Conservation (phyloP, 2,329 filamentous ascomycete species). For the Phoma herbarum region DNA sequence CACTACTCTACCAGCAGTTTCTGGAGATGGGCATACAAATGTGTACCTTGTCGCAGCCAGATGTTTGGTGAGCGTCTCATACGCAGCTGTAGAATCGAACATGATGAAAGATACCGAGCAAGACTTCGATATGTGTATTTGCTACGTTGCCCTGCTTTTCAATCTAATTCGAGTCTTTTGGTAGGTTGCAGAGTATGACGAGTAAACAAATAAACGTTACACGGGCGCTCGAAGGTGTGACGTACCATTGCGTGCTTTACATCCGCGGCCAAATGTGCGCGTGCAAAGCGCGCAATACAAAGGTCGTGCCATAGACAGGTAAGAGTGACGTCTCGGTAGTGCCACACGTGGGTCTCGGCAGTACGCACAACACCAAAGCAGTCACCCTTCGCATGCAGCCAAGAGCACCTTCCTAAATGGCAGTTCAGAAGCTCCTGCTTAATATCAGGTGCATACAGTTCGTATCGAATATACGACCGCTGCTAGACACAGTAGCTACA, state of each 20-base stretch:
- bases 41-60: constrained; percentile 25
- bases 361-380: constrained; percentile 10
- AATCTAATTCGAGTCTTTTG: background rate
- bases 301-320: constrained; percentile 17
- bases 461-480: background rate
- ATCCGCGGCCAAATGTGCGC: constrained; percentile 7
- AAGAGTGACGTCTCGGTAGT: constrained; percentile 30
- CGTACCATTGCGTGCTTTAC: background rate
- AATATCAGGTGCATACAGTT: background rate
- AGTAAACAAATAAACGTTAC: constrained; percentile 10
- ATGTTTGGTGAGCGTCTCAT: constrained; percentile 26
- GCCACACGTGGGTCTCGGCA: constrained; percentile 11
- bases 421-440: background rate
- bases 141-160: background rate
- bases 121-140: background rate
- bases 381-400: constrained; percentile 8
- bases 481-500: background rate
- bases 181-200: background rate
- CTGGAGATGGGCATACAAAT: constrained; percentile 36
- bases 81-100: constrained; percentile 20
- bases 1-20: constrained; percentile 32
- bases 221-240: constrained; percentile 5
- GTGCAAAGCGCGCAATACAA: constrained; percentile 6
- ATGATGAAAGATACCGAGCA: constrained; percentile 12
- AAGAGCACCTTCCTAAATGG: constrained; percentile 6